A percentile compares a stretch with the other conserved stretches of the same genome.
phyloP scores from a whole-genome alignment of 2,329 filamentous ascomycete genomes.

The Fusarium euwallaceae region DNA sequence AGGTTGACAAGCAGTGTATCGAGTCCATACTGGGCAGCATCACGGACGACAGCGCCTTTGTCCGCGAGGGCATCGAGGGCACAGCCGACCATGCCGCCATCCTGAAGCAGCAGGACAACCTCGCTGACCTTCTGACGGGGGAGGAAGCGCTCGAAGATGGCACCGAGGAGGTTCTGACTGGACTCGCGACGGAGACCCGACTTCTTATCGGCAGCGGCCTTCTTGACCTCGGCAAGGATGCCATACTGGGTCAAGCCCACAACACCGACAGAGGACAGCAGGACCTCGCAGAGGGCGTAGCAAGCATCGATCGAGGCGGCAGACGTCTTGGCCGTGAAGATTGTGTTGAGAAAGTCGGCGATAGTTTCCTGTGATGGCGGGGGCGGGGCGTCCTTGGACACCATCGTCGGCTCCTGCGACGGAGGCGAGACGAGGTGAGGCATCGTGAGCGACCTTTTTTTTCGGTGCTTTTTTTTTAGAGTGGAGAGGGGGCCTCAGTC shows the following conservation, averaged over 20 bases:
- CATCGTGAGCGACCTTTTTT: conserved; percentile 51
- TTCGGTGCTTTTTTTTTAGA: conserved; percentile 1
- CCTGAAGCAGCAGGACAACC: conserved; percentile 84
- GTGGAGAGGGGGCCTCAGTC: conserved; percentile 36
- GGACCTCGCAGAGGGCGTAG: conserved; percentile 71
- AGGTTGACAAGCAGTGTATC: conserved; percentile 88
- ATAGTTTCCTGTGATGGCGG: conserved; percentile 77
- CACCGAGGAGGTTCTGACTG: conserved; percentile 94
- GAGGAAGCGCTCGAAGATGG: conserved; percentile 91
- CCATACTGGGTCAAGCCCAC: conserved; percentile 67
- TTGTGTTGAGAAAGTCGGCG: conserved; percentile 71
- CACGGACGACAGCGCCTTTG: conserved; percentile 88
- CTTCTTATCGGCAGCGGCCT: conserved; percentile 95
- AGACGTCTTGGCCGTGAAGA: conserved; percentile 78
- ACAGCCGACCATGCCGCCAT: conserved; percentile 77
- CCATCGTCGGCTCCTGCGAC: conserved; percentile 53
- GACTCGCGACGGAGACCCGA: conserved; percentile 86
- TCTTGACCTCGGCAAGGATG: conserved; percentile 68
- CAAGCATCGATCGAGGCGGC: conserved; percentile 75
- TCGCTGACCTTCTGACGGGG: conserved; percentile 82
- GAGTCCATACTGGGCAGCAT: conserved; percentile 93
- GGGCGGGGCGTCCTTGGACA: conserved; percentile 63
- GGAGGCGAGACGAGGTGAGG: conserved; percentile 65
- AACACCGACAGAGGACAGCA: conserved; percentile 67
- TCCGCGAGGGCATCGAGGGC: conserved; percentile 90